These are phyloP conservation scores for Teunomyces panamensis DNA, from an alignment of 805 yeast genomes.

Conservation along the genomic window DNA sequence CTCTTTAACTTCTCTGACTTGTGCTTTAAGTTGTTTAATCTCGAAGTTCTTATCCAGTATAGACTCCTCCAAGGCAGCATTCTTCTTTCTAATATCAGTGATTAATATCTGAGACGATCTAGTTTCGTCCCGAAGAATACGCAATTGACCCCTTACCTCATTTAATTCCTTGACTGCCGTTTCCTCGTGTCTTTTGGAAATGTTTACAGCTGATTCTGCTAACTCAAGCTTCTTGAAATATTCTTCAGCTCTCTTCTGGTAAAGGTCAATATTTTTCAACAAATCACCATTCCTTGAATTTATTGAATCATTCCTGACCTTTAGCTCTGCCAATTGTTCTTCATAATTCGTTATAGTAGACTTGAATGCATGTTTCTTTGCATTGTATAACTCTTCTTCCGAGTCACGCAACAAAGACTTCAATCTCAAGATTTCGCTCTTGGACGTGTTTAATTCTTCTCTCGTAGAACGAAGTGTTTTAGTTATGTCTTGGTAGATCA, in stretches of 20 bases:
- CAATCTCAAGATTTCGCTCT: constrained; percentile 40
- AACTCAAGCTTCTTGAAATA: constrained; percentile 70
- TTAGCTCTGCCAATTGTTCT: constrained; percentile 45
- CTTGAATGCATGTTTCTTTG: constrained; percentile 41
- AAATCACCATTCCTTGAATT: constrained; percentile 56
- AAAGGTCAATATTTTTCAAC: constrained; percentile 52
- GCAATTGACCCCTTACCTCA: constrained; percentile 41
- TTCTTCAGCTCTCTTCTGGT: constrained; percentile 70
- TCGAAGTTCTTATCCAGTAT: constrained; percentile 58
- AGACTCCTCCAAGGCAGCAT: constrained; percentile 51
- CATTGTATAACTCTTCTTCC: constrained; percentile 42
- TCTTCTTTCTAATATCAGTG: constrained; percentile 49
- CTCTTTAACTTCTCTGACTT: constrained; percentile 51
- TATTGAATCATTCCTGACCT: constrained; percentile 56
- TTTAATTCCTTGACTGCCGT: constrained; percentile 49
- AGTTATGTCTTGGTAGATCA: constrained; percentile 49
- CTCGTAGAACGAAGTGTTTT: constrained; percentile 43
- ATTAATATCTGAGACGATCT: constrained; percentile 51
- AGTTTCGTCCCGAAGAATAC: constrained; percentile 49
- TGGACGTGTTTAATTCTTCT: constrained; percentile 40
- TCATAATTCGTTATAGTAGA: constrained; percentile 33
- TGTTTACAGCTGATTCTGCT: constrained; percentile 70
- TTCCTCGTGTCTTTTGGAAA: constrained; percentile 61
- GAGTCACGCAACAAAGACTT: constrained; percentile 41
- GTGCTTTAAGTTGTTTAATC: constrained; percentile 46